These are phyloP conservation scores for Fusarium sp. DNA, from an alignment of 2,329 filamentous ascomycete species.

Conservation along the genomic window DNA sequence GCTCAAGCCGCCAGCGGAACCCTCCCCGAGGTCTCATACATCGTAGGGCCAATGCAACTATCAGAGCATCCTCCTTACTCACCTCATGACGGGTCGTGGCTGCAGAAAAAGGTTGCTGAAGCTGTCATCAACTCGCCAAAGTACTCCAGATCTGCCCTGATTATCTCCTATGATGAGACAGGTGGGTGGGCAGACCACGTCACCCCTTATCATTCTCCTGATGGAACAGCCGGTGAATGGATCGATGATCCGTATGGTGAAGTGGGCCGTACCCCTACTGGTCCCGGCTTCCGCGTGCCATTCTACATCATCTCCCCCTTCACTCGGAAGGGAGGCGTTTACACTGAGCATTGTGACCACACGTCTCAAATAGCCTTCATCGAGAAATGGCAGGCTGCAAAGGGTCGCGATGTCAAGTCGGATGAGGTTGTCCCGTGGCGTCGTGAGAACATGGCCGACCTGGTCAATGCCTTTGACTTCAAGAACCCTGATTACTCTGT, in stretches of 20 bases:
- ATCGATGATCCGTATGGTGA: constrained; percentile 15
- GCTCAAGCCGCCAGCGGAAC: constrained; percentile 2
- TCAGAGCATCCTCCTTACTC: constrained; percentile 22
- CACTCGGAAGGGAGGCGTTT: constrained; percentile 15
- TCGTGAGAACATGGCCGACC: constrained; percentile 21
- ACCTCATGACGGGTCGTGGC: constrained; percentile 9
- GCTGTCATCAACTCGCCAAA: constrained; percentile 25
- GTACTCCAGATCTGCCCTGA: constrained; percentile 4
- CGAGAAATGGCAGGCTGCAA: constrained; percentile 21
- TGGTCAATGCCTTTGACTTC: constrained; percentile 19
- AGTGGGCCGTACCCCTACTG: neutral
- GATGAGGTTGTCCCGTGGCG: constrained; percentile 14
- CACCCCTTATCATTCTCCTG: neutral
- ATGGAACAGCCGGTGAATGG: constrained; percentile 16
- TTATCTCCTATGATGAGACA: constrained; percentile 15
- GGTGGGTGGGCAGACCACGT: constrained; percentile 21
- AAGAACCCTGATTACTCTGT: neutral
- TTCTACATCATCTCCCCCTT: constrained; percentile 21
- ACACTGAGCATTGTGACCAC: constrained; percentile 19
- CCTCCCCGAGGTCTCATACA: constrained; percentile 15
- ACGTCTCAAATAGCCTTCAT: neutral
- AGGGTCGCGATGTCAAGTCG: constrained; percentile 6
- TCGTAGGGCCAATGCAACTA: constrained; percentile 14
- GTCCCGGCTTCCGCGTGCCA: constrained; percentile 6
- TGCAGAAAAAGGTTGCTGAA: constrained; percentile 6